phyloP scores from a whole-genome alignment of 2,329 filamentous ascomycete genomes.

The Trichoderma arundinaceum region DNA sequence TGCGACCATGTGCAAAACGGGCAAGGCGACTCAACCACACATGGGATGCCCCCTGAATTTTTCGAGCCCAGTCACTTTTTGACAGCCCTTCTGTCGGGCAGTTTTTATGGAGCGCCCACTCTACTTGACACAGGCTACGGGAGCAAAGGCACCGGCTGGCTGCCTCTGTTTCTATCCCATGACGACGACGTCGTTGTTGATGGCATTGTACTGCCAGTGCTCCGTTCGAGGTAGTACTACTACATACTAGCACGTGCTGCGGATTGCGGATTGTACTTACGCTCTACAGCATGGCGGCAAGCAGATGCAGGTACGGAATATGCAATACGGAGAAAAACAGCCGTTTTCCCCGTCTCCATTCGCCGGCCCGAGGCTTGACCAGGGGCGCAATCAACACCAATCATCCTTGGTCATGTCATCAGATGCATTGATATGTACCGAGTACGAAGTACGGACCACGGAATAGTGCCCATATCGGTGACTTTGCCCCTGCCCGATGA shows the following conservation, averaged over 20 bases:
- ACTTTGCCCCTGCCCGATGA: not conserved
- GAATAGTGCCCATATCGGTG: not conserved
- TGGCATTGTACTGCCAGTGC: too few species aligned
- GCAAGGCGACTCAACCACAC: slow-evolving; percentile 8
- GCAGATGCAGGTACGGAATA: slow-evolving; percentile 11
- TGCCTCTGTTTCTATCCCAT: slow-evolving; percentile 6
- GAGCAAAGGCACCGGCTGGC: slow-evolving; percentile 8
- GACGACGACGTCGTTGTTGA: slow-evolving; percentile 3
- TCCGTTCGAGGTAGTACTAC: too few species aligned
- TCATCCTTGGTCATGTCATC: not conserved
- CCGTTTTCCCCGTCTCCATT: slow-evolving; percentile 17
- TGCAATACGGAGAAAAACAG: slow-evolving; percentile 1
- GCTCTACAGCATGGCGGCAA: not conserved
- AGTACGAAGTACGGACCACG: not conserved
- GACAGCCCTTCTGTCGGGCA: slow-evolving; percentile 17
- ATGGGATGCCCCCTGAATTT: slow-evolving; percentile 1
- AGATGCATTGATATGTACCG: not conserved
- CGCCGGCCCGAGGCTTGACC: not conserved
- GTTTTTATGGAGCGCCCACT: slow-evolving; percentile 21
- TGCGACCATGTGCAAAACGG: slow-evolving; percentile 2
- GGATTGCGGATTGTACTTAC: too few species aligned
- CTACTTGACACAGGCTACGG: slow-evolving; percentile 17
- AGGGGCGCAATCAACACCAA: not conserved
- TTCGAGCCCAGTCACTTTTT: slow-evolving; percentile 2
- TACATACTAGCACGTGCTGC: too few species aligned